phyloP scores from a whole-genome alignment of 1,139 yeast genomes.

The Pichia inconspicua region DNA sequence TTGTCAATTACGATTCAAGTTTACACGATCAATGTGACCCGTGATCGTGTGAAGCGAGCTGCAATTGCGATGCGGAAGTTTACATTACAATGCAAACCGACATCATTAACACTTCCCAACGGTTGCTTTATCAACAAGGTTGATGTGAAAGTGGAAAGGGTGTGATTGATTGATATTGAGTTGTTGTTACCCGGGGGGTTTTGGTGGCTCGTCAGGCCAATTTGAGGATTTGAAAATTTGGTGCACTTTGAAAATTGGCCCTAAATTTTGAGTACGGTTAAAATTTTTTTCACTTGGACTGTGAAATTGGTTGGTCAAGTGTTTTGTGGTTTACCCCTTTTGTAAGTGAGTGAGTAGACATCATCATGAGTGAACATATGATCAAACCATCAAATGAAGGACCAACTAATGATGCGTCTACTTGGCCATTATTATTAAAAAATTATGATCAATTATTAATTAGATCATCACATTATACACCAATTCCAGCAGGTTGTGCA shows the following conservation, averaged over 20 bases:
- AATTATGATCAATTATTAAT: conserved; percentile 90
- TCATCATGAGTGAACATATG: conserved; percentile 32
- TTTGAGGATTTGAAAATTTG: no score
- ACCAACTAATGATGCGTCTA: conserved; percentile 79
- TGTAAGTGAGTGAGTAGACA: neutral
- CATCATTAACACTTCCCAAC: neutral
- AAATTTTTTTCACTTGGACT: neutral
- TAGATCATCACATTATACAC: conserved; percentile 94
- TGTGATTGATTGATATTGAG: no score
- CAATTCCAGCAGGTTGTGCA: conserved; percentile 91
- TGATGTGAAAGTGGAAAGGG: neutral
- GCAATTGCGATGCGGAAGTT: neutral
- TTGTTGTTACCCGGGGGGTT: neutral
- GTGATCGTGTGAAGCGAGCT: neutral
- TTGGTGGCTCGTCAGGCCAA: neutral
- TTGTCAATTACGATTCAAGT: no score
- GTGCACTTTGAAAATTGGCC: no score
- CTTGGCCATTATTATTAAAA: conserved; percentile 92
- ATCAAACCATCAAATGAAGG: conserved; percentile 86
- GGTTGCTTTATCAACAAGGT: neutral
- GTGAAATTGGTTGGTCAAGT: no score
- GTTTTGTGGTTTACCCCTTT: no score
- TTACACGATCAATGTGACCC: neutral
- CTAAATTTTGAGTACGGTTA: no score
- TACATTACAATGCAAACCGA: neutral